phyloP scores from a whole-genome alignment of 805 yeast genomes.

The Maudiozyma bulderi region DNA sequence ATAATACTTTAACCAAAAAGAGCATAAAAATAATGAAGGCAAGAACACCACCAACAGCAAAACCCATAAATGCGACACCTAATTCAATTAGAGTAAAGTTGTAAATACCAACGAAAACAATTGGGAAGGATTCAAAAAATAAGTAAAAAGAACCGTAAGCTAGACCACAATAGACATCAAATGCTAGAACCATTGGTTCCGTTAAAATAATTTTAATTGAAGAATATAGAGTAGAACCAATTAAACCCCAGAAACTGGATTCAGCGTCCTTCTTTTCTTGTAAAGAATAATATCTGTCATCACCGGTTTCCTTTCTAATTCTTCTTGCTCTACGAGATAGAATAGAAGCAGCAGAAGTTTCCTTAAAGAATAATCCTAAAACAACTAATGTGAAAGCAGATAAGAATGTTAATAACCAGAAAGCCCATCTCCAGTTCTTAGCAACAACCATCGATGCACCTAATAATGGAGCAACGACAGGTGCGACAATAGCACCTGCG shows the following conservation, averaged over 20 bases:
- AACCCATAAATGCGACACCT: constrained; percentile 45
- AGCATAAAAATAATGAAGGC: constrained; percentile 28
- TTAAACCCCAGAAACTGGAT: constrained; percentile 10
- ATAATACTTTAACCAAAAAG: constrained; percentile 19
- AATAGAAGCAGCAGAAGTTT: constrained; percentile 38
- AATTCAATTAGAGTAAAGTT: constrained; percentile 32
- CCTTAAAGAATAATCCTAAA: constrained; percentile 37
- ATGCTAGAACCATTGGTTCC: constrained; percentile 64
- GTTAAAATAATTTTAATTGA: constrained; percentile 51
- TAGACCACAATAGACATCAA: constrained; percentile 65
- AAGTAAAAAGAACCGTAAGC: constrained; percentile 72
- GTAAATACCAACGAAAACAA: constrained; percentile 56
- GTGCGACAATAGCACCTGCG: constrained; percentile 43
- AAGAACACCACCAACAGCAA: constrained; percentile 17
- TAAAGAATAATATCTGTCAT: constrained; percentile 65
- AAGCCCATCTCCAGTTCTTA: constrained; percentile 41
- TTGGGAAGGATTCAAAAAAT: constrained; percentile 66
- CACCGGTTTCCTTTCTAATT: constrained; percentile 47
- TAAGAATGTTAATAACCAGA: constrained; percentile 39
- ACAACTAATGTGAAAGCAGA: constrained; percentile 23
- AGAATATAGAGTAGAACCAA: constrained; percentile 42
- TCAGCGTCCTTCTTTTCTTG: constrained; percentile 56
- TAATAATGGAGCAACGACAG: constrained; percentile 44
- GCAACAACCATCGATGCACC: constrained; percentile 21
- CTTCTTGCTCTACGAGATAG: constrained; percentile 42